Conservation (phyloP, 371 early-diverging fungal genomes). For the Massospora cicadina region DNA sequence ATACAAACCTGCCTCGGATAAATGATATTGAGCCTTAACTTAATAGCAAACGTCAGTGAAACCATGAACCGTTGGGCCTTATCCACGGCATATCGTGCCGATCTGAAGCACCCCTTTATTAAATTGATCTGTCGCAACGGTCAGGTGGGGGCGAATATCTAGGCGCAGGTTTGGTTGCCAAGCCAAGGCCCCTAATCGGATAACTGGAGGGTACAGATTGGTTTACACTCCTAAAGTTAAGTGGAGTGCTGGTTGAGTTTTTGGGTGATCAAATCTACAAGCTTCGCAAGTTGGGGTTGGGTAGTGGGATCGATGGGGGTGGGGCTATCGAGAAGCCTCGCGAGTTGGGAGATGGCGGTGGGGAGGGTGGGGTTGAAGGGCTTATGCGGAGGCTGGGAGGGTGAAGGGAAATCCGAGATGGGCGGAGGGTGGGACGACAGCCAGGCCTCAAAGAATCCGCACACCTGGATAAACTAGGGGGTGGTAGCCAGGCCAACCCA, state of each 20-base stretch:
- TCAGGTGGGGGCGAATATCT: too few relatives aligned
- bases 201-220: too few relatives aligned
- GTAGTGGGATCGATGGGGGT: background rate
- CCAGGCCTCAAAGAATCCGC: background rate
- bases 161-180: too few relatives aligned
- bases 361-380: background rate
- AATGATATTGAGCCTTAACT: too few relatives aligned
- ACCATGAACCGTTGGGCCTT: too few relatives aligned
- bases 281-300: background rate
- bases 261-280: background rate
- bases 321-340: background rate
- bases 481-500: background rate
- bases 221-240: too few relatives aligned
- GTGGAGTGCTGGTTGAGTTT: background rate
- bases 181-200: too few relatives aligned
- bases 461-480: background rate
- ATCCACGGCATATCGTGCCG: too few relatives aligned
- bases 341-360: background rate
- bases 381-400: background rate
- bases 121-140: too few relatives aligned
- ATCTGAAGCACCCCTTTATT: too few relatives aligned
- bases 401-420: background rate
- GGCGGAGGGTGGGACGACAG: background rate
- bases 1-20: too few relatives aligned
- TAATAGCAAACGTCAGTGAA: too few relatives aligned